Conservation (phyloP, 2,329 filamentous ascomycete genomes). For the Phialophora chinensis region DNA sequence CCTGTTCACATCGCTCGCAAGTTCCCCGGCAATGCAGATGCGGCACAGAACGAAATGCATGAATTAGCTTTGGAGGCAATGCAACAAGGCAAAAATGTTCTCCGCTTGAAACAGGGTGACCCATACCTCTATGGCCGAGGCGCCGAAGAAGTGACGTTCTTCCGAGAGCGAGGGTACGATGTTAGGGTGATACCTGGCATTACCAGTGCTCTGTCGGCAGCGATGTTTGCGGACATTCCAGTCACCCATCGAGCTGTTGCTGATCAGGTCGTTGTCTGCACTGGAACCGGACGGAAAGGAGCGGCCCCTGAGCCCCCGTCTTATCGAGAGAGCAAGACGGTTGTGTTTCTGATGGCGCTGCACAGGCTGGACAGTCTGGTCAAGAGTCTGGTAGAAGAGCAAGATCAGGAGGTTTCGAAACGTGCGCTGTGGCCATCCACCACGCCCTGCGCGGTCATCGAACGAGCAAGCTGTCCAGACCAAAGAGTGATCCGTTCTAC, state of each 20-base stretch:
- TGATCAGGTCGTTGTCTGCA: constrained; percentile 95
- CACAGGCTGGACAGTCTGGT: constrained; percentile 81
- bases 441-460: constrained; percentile 92
- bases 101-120: constrained; percentile 94
- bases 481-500: constrained; percentile 92
- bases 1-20: constrained; percentile 92
- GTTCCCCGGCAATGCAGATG: constrained; percentile 95
- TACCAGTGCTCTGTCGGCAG: constrained; percentile 84
- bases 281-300: constrained; percentile 91
- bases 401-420: constrained; percentile 34
- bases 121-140: constrained; percentile 95
- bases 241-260: constrained; percentile 86
- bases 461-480: constrained; percentile 91
- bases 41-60: constrained; percentile 87
- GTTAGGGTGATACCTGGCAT: constrained; percentile 84
- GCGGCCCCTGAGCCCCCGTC: constrained; percentile 79
- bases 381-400: constrained; percentile 64
- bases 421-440: constrained; percentile 66
- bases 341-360: constrained; percentile 93
- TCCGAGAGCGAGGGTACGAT: constrained; percentile 72
- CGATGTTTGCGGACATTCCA: constrained; percentile 86
- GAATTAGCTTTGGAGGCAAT: constrained; percentile 74
- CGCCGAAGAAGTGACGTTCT: constrained; percentile 88
- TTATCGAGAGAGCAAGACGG: constrained; percentile 76
- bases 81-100: constrained; percentile 74